Base-by-base conservation (phyloP, 2,329 filamentous ascomycete species). In the Metarhizium humberi region DNA sequence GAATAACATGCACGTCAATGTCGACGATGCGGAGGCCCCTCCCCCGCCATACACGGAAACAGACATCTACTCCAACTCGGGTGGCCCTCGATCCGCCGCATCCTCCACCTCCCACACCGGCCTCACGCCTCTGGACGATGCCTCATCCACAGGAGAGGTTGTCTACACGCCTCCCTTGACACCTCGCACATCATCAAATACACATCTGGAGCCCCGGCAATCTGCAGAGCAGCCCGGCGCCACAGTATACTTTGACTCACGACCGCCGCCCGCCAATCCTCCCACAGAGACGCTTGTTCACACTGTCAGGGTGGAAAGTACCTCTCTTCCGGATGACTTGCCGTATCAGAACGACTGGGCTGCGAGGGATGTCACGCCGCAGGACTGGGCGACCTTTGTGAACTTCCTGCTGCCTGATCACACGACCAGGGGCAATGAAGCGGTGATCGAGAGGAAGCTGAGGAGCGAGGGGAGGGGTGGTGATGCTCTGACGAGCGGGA, bases 331-430 rank as follows among this genome's bases (percentile, higher is more conserved):
- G 0, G 68, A 71, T 6, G 71, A 77, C 53, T 67, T 81, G 10
- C 75, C 77, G 0, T 79, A 73, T 53, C 71, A 68, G 1, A 52
- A 60, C 10, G 67, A 67, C 36, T 72, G 72, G 62, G 67, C 64
- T 6, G 60, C 59, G 5, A 74, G 73, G 43, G 78, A 80, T 53
- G 71, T 82, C 13, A 73, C 69, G 1, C 60, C 67, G 14, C 75
- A 79, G 60, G 81, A 85, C 62, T 85, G 81, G 81, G 72, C 74
- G 40, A 82, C 80, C 0, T 84, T 85, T 64, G 60, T 80, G 49
- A 82, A 82, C 60, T 78, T 77, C 57, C 65, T 84, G 16, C 64
- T 84, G 25, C 80, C 81, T 0, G 68, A 77, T 53, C 74, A 79
- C 62, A 67, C 70, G 4, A 66, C 68, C 1, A 62, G 65, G 16